Base-by-base conservation (phyloP, 176 grass and related monocot genomes). In the Panicum miliaceum region DNA sequence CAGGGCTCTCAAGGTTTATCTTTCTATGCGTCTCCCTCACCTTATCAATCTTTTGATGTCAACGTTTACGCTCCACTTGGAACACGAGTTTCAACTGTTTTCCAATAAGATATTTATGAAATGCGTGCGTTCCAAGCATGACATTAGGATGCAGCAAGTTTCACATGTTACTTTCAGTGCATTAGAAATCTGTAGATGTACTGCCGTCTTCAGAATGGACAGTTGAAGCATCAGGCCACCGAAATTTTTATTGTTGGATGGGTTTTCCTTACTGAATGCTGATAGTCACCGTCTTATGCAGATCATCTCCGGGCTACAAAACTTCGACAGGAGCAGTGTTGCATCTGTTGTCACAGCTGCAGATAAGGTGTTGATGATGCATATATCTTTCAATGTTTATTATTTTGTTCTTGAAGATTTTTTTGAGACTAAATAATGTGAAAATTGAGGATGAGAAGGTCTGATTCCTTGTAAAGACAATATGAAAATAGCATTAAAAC, bases 301-400 rank as follows among this genome's bases (percentile, higher is more conserved):
- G 96, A 95, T 98, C 54, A 98, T 98, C 36, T 95, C 96, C 4
- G 93, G 93, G 56, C 92, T 98, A 34, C 90, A 89, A 34, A 98
- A 98, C 41, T 95, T 93, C 19, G 91, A 98, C 87, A 87, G 83
- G 84, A 67, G 60, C 51, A 95, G 54, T 65, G 96, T 98, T 81
- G 89, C 96, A 20, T 98, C 92, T 34, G 93, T 95, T 67, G 90
- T 95, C 86, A 95, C 87, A 43, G 92, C 96, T 50, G 96, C 96
- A 53, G 96, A 98, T 79, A 93, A 98, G 93, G 96, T 94, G 32
- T 47, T 65, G 15, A 77, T 58, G 53, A 68, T 38, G 74, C 16
- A 41, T 79, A 27, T 34, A 22, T 63, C 26, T 22, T 20, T 79
- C 77, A 64, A 23, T 46, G 57, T 19, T 46, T 63, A 78, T 35